Percentiles rank a stretch among this genome's conserved stretches.
Conservation (phyloP, 352 stramenopile species). For the Globisporangium recalcitrans region DNA sequence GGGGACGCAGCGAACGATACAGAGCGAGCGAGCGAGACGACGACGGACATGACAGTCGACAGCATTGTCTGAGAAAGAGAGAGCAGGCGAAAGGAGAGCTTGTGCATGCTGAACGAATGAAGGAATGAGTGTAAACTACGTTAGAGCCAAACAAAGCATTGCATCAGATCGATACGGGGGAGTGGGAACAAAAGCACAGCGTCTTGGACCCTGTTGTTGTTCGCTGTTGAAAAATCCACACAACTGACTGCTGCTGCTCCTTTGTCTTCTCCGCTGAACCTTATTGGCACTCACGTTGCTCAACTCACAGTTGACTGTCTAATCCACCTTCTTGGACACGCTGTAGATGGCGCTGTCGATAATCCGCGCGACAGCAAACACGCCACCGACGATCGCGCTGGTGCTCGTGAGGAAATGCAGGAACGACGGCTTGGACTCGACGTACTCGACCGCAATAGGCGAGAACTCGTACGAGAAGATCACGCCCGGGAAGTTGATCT, state of each 20-base stretch:
- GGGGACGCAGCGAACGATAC: background rate
- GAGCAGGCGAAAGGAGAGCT: background rate
- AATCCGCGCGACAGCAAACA: constrained; percentile 85
- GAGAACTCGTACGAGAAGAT: constrained; percentile 89
- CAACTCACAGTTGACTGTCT: constrained; percentile 18
- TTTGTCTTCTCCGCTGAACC: background rate
- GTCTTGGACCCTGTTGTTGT: background rate
- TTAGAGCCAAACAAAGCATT: constrained; percentile 6
- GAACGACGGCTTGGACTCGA: constrained; percentile 80
- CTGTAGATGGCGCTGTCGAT: constrained; percentile 86
- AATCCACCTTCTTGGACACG: constrained; percentile 86
- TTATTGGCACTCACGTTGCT: background rate
- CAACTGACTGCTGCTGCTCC: background rate
- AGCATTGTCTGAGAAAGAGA: constrained; percentile 1
- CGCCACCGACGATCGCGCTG: constrained; percentile 80
- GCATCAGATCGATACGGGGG: background rate
- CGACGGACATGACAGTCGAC: background rate
- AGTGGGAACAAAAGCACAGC: constrained; percentile 1
- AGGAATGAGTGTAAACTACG: constrained; percentile 11
- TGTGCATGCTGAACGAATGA: constrained; percentile 1
- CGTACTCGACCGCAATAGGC: constrained; percentile 85
- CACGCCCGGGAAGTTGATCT: constrained; percentile 75
- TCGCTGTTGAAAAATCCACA: constrained; percentile 6
- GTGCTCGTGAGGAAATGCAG: constrained; percentile 85
- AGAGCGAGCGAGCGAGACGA: background rate